A percentile compares a stretch with the other conserved stretches of the same genome.
phyloP scores from a whole-genome alignment of 305 asterid genomes.

The Rubia tinctorum region DNA sequence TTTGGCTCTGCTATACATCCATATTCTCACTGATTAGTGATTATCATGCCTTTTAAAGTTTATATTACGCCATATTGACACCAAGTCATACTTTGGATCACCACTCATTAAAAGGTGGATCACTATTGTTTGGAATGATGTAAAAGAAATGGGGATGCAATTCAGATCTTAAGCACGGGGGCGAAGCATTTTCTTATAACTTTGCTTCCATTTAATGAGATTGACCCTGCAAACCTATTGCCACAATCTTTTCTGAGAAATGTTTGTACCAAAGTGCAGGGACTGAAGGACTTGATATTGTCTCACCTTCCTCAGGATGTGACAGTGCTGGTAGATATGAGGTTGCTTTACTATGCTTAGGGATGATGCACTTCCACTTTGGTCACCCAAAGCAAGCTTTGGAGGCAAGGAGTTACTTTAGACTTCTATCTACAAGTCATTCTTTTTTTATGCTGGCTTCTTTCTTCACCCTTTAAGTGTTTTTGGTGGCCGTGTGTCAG shows the following conservation, averaged over 20 bases:
- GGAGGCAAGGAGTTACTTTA: conserved; percentile 45
- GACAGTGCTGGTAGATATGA: conserved; percentile 79
- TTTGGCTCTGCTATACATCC: background rate
- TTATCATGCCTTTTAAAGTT: background rate
- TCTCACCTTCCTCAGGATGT: conserved; percentile 60
- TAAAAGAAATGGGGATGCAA: background rate
- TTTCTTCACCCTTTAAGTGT: conserved; percentile 20
- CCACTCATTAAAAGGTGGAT: background rate
- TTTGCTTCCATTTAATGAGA: background rate
- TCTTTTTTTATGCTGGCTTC: conserved; percentile 4
- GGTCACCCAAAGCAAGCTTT: conserved; percentile 93
- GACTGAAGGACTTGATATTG: conserved; percentile 84
- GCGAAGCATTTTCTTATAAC: background rate
- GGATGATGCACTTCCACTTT: conserved; percentile 93
- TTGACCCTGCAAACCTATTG: background rate
- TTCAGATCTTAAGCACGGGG: background rate
- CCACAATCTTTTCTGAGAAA: conserved; percentile 22
- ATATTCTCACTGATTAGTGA: background rate
- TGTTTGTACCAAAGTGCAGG: conserved; percentile 89
- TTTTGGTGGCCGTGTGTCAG: conserved; percentile 9
- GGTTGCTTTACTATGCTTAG: conserved; percentile 82
- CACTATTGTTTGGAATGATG: background rate
- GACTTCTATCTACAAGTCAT: background rate
- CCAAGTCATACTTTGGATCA: background rate
- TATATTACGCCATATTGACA: background rate